Evolutionary conservation across 2,329 filamentous ascomycete species (phyloP), one percentile per base, ranked within the genome.

Genomic region (Pleoardoris graminearum): DNA sequence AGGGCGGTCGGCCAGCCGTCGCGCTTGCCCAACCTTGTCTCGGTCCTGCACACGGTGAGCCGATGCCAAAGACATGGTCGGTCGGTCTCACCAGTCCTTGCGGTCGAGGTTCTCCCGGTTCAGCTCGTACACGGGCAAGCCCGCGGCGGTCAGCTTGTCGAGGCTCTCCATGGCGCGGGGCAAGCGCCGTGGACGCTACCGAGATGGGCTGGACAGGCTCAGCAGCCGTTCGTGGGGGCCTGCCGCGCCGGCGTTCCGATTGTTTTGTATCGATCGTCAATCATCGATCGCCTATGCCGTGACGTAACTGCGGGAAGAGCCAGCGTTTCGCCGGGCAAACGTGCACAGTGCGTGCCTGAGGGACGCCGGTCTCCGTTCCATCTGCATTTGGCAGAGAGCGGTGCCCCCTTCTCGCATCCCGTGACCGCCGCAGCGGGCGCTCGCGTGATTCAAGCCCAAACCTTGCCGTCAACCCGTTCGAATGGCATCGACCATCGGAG

Each of bases 1-100:
- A 73, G 65, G 1, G 69, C 37, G 3, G 53, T n/a, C 0, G 74
- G 66, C 76, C 76, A 77, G 19, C 58, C 51, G 1, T 69, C 55
- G 22, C 66, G 68, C 6, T 61, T 51, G 1, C 75, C 75, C 4
- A 77, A 50, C 3, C 61, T 16, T 8, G 68, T 65, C 33, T 63
- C 38, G 14, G 69, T 57, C 69, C 68, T 71, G 58, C 0, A 19
- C 7, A 11, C 25, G 23, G 16, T 47, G 3, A 41, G 39, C 16
- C 19, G 29, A 29, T 46, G 46, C 25, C 44, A 48, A 10, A 27
- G 25, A 27, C 25, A 27, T 27, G 14, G 48, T 51, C 48, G n/a
- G 6, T 11, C 17, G 1, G 33, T n/a, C 59, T 57, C 51, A 69
- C 66, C 67, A 71, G 48, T 70, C 62, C 27, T 59, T 68, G 43